A percentile compares a stretch with the other conserved stretches of the same genome.
Evolutionary conservation across 2,329 filamentous ascomycete species (phyloP).

Genomic region (Colletotrichum zoysiae): DNA sequence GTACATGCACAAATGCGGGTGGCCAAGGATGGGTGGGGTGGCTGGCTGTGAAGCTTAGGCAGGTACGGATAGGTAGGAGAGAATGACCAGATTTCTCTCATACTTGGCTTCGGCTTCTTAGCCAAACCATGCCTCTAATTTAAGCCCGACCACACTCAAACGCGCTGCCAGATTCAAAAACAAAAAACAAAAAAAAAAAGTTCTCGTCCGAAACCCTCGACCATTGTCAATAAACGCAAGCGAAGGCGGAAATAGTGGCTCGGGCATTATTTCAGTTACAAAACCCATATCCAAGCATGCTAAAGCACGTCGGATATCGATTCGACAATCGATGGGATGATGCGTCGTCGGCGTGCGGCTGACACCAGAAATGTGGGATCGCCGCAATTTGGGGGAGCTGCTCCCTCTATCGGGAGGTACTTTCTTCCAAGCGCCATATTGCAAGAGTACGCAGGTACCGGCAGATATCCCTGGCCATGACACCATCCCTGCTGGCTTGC

Average conservation of each 20-base stretch:
- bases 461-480: slow-evolving; percentile 10
- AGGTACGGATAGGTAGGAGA: slow-evolving; percentile 2
- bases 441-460: not conserved
- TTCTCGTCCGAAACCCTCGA: not conserved
- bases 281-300: no score
- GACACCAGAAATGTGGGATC: slow-evolving; percentile 33
- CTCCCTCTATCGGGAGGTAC: slow-evolving; percentile 11
- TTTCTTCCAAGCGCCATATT: accelerated
- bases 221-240: not conserved
- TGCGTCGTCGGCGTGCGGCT: slow-evolving; percentile 38
- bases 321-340: not conserved
- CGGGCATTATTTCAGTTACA: no score
- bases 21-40: slow-evolving; percentile 14
- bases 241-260: not conserved
- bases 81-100: slow-evolving; percentile 9
- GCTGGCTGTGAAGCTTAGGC: slow-evolving; percentile 23
- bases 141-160: slow-evolving; percentile 11
- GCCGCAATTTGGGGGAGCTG: slow-evolving; percentile 32
- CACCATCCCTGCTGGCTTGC: slow-evolving; percentile 35
- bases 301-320: slow-evolving; percentile 15
- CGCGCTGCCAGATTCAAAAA: not conserved
- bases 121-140: slow-evolving; percentile 18
- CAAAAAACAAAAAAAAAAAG: not conserved
- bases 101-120: not conserved
- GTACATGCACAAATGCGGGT: not conserved